Evolutionary conservation across 352 stramenopile species (phyloP), one percentile per base, ranked within the genome.

Genomic region (Pythium rhizo-oryzae): DNA sequence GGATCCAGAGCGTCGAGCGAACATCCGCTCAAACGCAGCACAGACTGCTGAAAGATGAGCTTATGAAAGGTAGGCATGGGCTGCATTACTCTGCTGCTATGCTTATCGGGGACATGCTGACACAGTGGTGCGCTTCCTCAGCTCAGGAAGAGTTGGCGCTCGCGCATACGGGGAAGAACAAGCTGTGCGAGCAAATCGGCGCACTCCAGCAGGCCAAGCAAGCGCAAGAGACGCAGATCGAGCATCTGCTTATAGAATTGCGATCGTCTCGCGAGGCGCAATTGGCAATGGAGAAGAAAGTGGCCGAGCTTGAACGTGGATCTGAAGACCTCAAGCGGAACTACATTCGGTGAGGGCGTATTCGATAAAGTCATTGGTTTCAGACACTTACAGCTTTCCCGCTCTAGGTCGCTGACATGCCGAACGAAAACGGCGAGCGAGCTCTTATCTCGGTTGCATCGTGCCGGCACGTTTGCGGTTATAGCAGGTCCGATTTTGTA

Each of bases 101-200:
- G 37, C 1, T 1, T 18, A 18, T 43, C 15, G 5, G 37, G 5
- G 28, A 16, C 13, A 18, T 12, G 37, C 37, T 12, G 8, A 43
- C 8, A 12, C 9, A 43, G 28, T 21, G n/a, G 62, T 41, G 58
- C 59, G 23, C 12, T 59, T 24, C 49, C 4, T 19, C 30, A 92
- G 84, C 75, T 12, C 80, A 87, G 75, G 78, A 90, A 65, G 83
- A 90, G 49, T 63, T 93, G 30, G 77, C 67, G 35, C 53, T 53
- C 43, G 69, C 76, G 5, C 78, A 86, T 47, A 57, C 65, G 9
- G 78, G 76, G 52, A 90, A 81, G 60, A 69, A 69, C 30, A 80
- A 78, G 56, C 33, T 92, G 24, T 93, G 77, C 64, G 81, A 84
- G 58, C 73, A 84, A 69, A 80, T 91, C 33, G 85, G 85, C 0